Base-by-base conservation (phyloP, 805 yeast species). In the Wickerhamomyces bisporus region DNA sequence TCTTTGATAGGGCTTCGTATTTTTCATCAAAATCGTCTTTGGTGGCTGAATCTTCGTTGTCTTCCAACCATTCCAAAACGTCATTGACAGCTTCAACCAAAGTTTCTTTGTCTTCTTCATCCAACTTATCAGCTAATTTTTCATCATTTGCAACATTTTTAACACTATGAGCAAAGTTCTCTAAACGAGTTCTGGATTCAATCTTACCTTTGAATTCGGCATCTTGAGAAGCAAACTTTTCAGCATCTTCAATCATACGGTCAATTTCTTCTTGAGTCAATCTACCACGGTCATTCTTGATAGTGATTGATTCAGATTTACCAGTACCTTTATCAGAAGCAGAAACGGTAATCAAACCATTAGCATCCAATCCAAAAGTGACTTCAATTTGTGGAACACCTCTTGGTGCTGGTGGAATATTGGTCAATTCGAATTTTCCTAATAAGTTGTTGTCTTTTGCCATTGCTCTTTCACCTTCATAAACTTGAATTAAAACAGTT, bases 171-270 rank as follows among this genome's bases (percentile, higher is more conserved):
- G 94, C 91, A 61, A 86, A 88, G 65, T 87, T 85, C 70, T 89
- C 97, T 49, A 89, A 75, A 32, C 74, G 70, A 69, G 87, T 89
- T 73, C 87, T 86, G 45, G 95, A 79, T 70, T 84, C 94, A 55
- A 91, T 81, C 74, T 86, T 86, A 44, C 77, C 77, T 60, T 89
- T 84, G 44, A 86, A 73, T 53, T 76, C 80, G 52, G 80, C 81
- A 67, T 91, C 98, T 66, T 88, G 94, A 55, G 85, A 87, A 50
- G 95, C 95, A 57, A 70, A 91, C 70, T 85, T 83, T 68, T 88
- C 98, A 53, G 97, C 97, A 61, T 91, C 98, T 60, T 80, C 93
- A 47, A 91, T 96, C 96, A 91, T 91, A 70, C 91, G 86, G 57
- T 91, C 97, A 56, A 91, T 89, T 48, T 88, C 96, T 46, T 89